phyloP scores from a whole-genome alignment of 305 asterid genomes.

The Solanum hybrid region DNA sequence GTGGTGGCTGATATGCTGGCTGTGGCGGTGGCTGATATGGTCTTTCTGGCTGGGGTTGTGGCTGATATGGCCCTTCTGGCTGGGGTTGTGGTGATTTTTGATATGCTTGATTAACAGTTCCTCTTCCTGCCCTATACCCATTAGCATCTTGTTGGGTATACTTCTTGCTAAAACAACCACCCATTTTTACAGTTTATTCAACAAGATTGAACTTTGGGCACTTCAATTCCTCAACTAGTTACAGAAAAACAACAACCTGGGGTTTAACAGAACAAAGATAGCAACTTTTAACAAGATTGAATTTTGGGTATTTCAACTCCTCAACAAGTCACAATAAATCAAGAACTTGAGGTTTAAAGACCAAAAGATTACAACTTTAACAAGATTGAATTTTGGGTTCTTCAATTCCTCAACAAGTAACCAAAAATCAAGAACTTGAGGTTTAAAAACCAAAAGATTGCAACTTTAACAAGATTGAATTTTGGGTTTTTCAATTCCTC shows the following conservation, averaged over 20 bases:
- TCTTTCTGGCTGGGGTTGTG: conserved; percentile 15
- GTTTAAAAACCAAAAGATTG: background rate
- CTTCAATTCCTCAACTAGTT: background rate
- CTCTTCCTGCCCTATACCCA: conserved; percentile 20
- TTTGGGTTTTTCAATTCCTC: background rate
- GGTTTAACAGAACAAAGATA: background rate
- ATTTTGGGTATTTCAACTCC: background rate
- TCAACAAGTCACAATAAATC: background rate
- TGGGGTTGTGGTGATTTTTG: conserved; percentile 18
- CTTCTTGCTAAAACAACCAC: conserved; percentile 49
- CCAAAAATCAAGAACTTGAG: background rate
- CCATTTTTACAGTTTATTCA: conserved; percentile 25
- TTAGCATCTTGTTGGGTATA: conserved; percentile 18
- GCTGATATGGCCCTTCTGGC: conserved; percentile 18
- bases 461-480: background rate
- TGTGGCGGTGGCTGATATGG: conserved; percentile 15
- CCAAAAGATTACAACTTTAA: background rate
- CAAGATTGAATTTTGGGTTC: background rate
- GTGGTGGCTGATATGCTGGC: conserved; percentile 17
- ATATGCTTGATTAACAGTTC: conserved; percentile 12
- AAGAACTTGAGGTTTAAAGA: background rate
- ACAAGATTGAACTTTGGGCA: conserved; percentile 20
- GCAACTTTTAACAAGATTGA: background rate
- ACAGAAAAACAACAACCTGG: background rate
- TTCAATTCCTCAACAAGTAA: background rate